These are phyloP conservation scores for Hypoxylon sp. DNA, from an alignment of 2,329 filamentous ascomycete species.

Conservation along the genomic window DNA sequence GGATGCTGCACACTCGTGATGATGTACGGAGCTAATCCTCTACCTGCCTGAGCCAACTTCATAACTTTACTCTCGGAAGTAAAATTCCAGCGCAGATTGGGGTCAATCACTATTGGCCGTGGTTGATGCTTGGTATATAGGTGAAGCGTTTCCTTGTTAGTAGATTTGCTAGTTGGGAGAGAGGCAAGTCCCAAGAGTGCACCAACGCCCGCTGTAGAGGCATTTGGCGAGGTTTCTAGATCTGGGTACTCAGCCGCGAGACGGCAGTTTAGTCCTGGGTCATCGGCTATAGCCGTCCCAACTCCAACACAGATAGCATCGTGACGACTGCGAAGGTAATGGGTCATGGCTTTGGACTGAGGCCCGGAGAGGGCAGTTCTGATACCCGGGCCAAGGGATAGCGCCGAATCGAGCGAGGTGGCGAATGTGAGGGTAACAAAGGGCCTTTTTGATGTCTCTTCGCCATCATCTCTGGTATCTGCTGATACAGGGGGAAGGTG, in stretches of 20 bases:
- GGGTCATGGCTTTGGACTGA: slow-evolving; percentile 91
- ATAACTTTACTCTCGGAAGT: slow-evolving; percentile 74
- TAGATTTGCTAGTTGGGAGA: slow-evolving; percentile 34
- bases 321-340: slow-evolving; percentile 86
- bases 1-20: slow-evolving; percentile 67
- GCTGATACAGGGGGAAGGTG: slow-evolving; percentile 49
- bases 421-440: slow-evolving; percentile 88
- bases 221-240: slow-evolving; percentile 23
- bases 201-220: slow-evolving; percentile 36
- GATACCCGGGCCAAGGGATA: slow-evolving; percentile 82
- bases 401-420: slow-evolving; percentile 85
- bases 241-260: slow-evolving; percentile 65
- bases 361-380: slow-evolving; percentile 87
- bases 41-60: slow-evolving; percentile 72
- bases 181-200: slow-evolving; percentile 42
- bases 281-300: slow-evolving; percentile 85
- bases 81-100: slow-evolving; percentile 79
- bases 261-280: slow-evolving; percentile 88
- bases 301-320: slow-evolving; percentile 89
- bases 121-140: slow-evolving; percentile 71
- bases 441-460: slow-evolving; percentile 37
- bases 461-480: neutral
- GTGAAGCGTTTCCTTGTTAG: slow-evolving; percentile 58
- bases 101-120: slow-evolving; percentile 86
- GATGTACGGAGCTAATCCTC: slow-evolving; percentile 81